Conservation (phyloP, 768 basidiomycete genomes). For the Hygrophorus russula region DNA sequence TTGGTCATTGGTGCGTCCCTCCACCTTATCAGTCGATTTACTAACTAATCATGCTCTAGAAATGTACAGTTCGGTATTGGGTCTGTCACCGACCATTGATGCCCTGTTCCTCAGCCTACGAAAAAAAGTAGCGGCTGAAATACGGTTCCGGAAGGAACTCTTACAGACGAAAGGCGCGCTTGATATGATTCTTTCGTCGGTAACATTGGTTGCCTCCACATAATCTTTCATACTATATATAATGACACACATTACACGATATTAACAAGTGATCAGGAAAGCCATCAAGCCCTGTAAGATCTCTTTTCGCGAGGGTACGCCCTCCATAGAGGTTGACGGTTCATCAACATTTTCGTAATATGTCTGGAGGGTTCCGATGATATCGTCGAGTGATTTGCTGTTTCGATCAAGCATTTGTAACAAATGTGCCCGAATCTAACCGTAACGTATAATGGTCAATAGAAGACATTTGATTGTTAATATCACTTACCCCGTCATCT, state of each 20-base stretch:
- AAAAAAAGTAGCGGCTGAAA: conserved; percentile 76
- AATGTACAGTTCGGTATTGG: conserved; percentile 85
- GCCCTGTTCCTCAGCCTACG: conserved; percentile 70
- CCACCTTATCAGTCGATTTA: conserved; percentile 2
- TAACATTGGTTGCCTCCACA: conserved; percentile 13
- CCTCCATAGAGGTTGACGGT: conserved; percentile 20
- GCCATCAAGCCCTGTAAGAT: conserved; percentile 60
- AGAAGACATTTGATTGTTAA: neutral
- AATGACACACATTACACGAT: conserved; percentile 1
- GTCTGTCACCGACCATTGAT: conserved; percentile 90
- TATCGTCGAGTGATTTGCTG: conserved; percentile 56
- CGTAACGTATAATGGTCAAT: neutral
- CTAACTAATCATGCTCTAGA: conserved; percentile 35
- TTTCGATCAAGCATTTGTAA: conserved; percentile 66
- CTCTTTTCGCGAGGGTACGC: conserved; percentile 46
- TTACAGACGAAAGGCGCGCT: conserved; percentile 76
- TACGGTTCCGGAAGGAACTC: conserved; percentile 82
- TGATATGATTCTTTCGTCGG: conserved; percentile 77
- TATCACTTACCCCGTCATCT: conserved; percentile 79
- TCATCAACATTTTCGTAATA: conserved; percentile 68
- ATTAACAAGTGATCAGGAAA: conserved; percentile 32
- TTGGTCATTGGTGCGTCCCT: conserved; percentile 68
- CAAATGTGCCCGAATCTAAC: conserved; percentile 69
- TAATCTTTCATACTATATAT: neutral
- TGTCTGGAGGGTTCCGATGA: conserved; percentile 60